These are phyloP conservation scores for Hondaea fermentalgiana DNA, from an alignment of 108 stramenopile species.

Conservation along the genomic window DNA sequence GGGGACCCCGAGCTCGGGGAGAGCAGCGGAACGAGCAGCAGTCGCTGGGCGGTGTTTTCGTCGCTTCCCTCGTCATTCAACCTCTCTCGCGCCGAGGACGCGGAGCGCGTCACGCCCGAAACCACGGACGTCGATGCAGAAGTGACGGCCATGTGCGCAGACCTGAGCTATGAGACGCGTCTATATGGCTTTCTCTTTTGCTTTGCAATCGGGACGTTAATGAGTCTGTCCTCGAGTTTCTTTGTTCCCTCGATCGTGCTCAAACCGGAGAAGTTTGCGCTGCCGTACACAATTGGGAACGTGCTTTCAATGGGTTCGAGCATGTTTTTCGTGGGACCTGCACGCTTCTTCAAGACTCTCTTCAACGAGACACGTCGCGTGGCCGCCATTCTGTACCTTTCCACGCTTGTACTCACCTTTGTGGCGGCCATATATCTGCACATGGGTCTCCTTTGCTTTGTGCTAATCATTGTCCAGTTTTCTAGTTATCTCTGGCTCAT, in stretches of 20 bases:
- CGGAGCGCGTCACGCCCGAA: background rate
- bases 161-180: background rate
- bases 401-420: background rate
- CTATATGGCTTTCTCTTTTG: background rate
- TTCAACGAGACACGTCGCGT: background rate
- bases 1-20: background rate
- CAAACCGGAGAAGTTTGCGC: background rate
- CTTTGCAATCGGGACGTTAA: background rate
- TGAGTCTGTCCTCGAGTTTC: background rate
- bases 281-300: background rate
- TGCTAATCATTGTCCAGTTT: background rate
- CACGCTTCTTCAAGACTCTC: background rate
- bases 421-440: background rate
- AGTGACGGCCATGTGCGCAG: background rate
- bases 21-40: background rate
- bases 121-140: background rate
- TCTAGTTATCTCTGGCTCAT: conserved; percentile 6
- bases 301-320: background rate
- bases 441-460: background rate
- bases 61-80: background rate
- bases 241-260: background rate
- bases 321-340: background rate
- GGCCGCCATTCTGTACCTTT: background rate
- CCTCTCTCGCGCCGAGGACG: background rate
- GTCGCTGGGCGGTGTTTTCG: background rate